Evolutionary conservation across 2,329 filamentous ascomycete genomes (phyloP).

Genomic region (Emergomyces orientalis): DNA sequence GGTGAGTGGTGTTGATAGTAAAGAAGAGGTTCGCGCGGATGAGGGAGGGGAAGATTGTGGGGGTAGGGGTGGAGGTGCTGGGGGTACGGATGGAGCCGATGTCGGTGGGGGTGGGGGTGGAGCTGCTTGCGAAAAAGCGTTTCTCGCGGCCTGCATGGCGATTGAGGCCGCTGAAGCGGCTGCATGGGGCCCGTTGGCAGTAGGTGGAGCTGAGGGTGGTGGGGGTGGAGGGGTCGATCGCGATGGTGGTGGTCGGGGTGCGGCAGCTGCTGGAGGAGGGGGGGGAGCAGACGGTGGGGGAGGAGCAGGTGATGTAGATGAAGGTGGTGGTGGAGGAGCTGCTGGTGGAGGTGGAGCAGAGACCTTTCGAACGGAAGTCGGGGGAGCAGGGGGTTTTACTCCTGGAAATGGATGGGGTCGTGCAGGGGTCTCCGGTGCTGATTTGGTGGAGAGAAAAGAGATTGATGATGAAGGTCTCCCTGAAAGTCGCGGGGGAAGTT

Average conservation of each 20-base stretch:
- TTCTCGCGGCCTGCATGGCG: slow-evolving; percentile 51
- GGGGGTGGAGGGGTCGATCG: slow-evolving; percentile 20
- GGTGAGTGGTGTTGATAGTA: slow-evolving; percentile 28
- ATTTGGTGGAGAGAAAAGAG: slow-evolving; percentile 49
- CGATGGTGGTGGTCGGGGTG: slow-evolving; percentile 36
- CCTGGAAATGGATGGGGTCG: slow-evolving; percentile 59
- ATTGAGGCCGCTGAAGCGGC: slow-evolving; percentile 38
- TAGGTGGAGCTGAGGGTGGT: slow-evolving; percentile 40
- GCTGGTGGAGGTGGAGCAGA: slow-evolving; percentile 42
- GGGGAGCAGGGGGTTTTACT: slow-evolving; percentile 47
- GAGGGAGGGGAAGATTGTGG: slow-evolving; percentile 29
- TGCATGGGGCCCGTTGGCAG: slow-evolving; percentile 32
- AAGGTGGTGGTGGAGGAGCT: slow-evolving; percentile 36
- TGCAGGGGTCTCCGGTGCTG: slow-evolving; percentile 33
- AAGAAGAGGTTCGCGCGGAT: slow-evolving; percentile 34
- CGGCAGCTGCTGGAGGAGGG: slow-evolving; percentile 31
- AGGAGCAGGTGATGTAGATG: slow-evolving; percentile 34
- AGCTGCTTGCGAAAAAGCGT: slow-evolving; percentile 42
- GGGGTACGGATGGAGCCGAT: slow-evolving; percentile 29
- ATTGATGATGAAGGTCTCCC: slow-evolving; percentile 52
- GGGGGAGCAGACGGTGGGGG: slow-evolving; percentile 34
- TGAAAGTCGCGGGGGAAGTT: slow-evolving; percentile 42
- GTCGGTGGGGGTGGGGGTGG: slow-evolving; percentile 35
- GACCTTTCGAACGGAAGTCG: slow-evolving; percentile 46
- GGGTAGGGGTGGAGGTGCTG: slow-evolving; percentile 40